Base-by-base conservation (phyloP, 2,329 filamentous ascomycete species). In the Tricladium varicosporioides region DNA sequence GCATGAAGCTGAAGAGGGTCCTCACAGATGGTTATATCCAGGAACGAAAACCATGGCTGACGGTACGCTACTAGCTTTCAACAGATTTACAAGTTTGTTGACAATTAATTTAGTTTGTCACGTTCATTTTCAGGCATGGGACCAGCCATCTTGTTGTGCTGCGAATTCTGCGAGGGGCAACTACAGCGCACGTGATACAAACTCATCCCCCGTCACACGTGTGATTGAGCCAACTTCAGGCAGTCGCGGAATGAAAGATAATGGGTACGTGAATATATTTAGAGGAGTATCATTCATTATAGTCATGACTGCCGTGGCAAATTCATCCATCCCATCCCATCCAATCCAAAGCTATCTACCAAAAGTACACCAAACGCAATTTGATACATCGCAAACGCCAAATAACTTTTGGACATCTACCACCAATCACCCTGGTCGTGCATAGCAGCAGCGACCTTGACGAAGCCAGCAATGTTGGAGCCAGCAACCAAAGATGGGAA, bases 341-440 rank as follows among this genome's bases (percentile, higher is more conserved):
- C 32, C 31, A 15, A 42, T 13, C 5, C 36, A 46, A 13, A 45
- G 15, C 14, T 46, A 32, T 46, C 51, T 46, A 53, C 51, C 36
- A 40, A 40, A n/a, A 40, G 10, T 40, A 14, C 18, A 48, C 18
- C 13, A 18, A 22, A 48, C 7, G 5, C 27, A 14, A 48, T 18
- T 48, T 51, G 48, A 51, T 40, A 51, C 48, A 40, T 7, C 27
- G 9, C 36, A 40, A n/a, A 13, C 10, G 36, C 40, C 40, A 43
- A 43, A 43, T 14, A 43, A 43, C 13, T 16, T 16, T 22, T 16
- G 15, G 18, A 46, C 32, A 65, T 68, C 54, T 68, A 71, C 82
- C 82, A 97, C 93, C 92, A 97, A 76, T 97, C 93, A 70, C 94
- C 94, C 78, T 97, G 93, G 75, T 96, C 91, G 73, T 88, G 84